Percentiles rank a stretch among this genome's conserved stretches.
Evolutionary conservation across 2,329 filamentous ascomycete species (phyloP).

Genomic region (Aspergillus quadrilineatus): DNA sequence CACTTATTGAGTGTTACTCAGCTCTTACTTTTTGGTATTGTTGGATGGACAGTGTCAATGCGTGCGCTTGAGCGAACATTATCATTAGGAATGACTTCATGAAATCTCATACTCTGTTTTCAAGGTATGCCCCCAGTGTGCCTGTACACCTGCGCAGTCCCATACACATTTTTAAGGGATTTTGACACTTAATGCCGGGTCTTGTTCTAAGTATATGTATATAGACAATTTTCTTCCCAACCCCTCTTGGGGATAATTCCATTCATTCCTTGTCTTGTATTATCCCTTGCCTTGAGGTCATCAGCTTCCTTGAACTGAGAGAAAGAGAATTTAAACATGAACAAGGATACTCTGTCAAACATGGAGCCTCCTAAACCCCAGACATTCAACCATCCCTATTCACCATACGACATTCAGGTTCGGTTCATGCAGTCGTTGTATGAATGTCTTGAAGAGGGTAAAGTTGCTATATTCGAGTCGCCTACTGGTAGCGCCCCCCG

Average conservation of each 20-base stretch:
- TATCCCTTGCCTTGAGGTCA: background rate
- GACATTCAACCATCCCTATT: constrained; percentile 83
- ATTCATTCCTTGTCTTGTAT: background rate
- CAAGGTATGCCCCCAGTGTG: background rate
- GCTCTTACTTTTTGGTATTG: background rate
- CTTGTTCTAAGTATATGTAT: background rate
- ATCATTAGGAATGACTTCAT: background rate
- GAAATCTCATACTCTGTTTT: background rate
- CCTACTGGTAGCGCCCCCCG: constrained; percentile 68
- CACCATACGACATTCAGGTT: constrained; percentile 82
- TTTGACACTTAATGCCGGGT: background rate
- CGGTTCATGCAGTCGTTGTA: constrained; percentile 87
- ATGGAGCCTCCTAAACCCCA: constrained; percentile 37
- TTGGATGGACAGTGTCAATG: background rate
- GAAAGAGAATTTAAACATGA: background rate
- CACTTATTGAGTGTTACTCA: background rate
- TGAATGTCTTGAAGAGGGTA: constrained; percentile 71
- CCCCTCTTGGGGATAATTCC: background rate
- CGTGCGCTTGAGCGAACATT: no score
- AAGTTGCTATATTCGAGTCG: constrained; percentile 85
- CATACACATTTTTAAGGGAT: no score
- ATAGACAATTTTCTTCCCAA: background rate
- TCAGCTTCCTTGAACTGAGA: background rate
- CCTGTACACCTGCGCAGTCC: background rate
- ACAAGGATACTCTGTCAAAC: background rate